Evolutionary conservation across 2,329 filamentous ascomycete genomes (phyloP), one percentile per base, ranked within the genome.

Genomic region (Lasiodiplodia sp.): DNA sequence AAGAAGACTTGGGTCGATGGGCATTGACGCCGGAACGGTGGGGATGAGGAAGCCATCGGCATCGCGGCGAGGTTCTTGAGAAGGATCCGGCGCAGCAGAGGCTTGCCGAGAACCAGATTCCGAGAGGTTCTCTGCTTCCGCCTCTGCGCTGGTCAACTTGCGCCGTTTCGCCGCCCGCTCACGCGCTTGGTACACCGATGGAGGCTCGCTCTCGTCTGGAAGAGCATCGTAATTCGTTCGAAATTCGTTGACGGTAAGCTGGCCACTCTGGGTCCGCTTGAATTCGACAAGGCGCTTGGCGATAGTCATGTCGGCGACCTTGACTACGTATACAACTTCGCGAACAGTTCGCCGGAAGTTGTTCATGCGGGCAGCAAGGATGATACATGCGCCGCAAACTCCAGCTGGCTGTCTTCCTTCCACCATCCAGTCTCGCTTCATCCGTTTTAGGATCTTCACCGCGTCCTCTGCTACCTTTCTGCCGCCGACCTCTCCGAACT

Each of bases 351-450:
- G 90, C 55, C 95, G 91, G 77, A 96, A 99, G 80, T 98, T 98
- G 86, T 97, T 97, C 91, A 98, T 98, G 65, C 96, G 92, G 10
- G 96, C 95, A 7, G 96, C 96, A 78, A 99, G 91, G 70, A 99
- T 92, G 58, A 99, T 87, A 72, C 94, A 97, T 14, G 96, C 96
- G 70, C 96, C 96, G 78, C 94, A 97, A 67, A 98, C 91, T 72
- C 96, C 96, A 7, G 95, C 95, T 18, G 96, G 96, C 51, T 96
- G 91, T 75, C 96, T 92, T 74, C 96, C 96, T 77, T 94, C 93
- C 57, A 94, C 91, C 88, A 99, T 98, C 94, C 96, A 98, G 81
- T 99, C 96, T 66, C 93, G 87, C 72, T 93, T 94, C 96, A 99
- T 98, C 70, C 96, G 91, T 78, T 92, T 90, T 68, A 97, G 90